These are phyloP conservation scores for Rutstroemia sp. DNA, from an alignment of 2,329 filamentous ascomycete species.

Conservation along the genomic window DNA sequence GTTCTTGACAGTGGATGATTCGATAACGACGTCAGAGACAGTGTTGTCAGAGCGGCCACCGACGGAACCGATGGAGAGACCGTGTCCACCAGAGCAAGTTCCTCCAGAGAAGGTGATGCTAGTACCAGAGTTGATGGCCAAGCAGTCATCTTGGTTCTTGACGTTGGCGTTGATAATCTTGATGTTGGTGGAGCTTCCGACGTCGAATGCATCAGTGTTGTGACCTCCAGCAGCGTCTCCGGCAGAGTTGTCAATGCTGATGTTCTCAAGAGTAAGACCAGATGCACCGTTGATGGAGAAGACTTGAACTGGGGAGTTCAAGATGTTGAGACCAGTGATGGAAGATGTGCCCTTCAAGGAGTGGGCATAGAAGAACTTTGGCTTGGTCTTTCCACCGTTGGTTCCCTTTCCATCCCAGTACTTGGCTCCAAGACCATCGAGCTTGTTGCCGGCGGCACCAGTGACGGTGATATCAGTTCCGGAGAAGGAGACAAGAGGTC, in stretches of 20 bases:
- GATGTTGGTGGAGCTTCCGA: slow-evolving; percentile 39
- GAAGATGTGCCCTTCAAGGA: slow-evolving; percentile 40
- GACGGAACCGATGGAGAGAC: slow-evolving; percentile 52
- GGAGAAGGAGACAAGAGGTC: slow-evolving; percentile 47
- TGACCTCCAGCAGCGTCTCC: slow-evolving; percentile 36
- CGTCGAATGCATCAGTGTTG: slow-evolving; percentile 50
- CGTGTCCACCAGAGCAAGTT: slow-evolving; percentile 30
- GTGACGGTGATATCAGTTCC: slow-evolving; percentile 20
- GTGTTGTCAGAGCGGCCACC: slow-evolving; percentile 47
- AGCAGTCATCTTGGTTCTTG: slow-evolving; percentile 53
- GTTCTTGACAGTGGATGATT: slow-evolving; percentile 39
- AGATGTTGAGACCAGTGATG: slow-evolving; percentile 43
- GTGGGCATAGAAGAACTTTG: slow-evolving; percentile 55
- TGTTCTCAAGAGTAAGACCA: slow-evolving; percentile 38
- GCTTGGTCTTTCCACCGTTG: slow-evolving; percentile 55
- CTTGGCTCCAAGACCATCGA: slow-evolving; percentile 41
- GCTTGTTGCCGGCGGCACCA: slow-evolving; percentile 28
- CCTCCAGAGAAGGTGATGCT: slow-evolving; percentile 25
- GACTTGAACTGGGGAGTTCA: slow-evolving; percentile 48
- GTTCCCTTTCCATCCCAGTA: slow-evolving; percentile 54
- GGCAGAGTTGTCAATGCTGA: slow-evolving; percentile 51
- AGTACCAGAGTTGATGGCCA: slow-evolving; percentile 50
- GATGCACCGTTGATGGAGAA: slow-evolving; percentile 40
- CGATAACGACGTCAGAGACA: slow-evolving; percentile 46
- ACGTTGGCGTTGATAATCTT: slow-evolving; percentile 44